Evolutionary conservation across 2,329 filamentous ascomycete species (phyloP).

Genomic region (Talaromyces sp.): DNA sequence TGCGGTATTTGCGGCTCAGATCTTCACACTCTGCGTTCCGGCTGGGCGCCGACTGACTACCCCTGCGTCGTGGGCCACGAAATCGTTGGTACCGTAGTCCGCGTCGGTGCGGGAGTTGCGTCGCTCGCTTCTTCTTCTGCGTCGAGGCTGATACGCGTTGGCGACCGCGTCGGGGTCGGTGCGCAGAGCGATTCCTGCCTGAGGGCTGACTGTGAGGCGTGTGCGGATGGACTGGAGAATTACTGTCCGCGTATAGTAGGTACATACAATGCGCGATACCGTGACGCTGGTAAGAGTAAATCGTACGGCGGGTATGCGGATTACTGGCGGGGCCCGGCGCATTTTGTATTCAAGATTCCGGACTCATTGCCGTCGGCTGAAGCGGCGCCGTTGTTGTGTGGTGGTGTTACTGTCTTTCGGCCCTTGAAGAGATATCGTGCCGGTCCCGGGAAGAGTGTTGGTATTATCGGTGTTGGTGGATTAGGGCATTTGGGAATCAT

Average conservation of each 20-base stretch:
- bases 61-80: slow-evolving; percentile 61
- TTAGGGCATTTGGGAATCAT: slow-evolving; percentile 68
- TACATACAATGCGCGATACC: slow-evolving; percentile 37
- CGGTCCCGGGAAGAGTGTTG: slow-evolving; percentile 65
- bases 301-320: slow-evolving; percentile 34
- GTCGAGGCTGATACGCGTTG: slow-evolving; percentile 49
- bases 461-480: slow-evolving; percentile 67
- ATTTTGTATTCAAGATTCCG: slow-evolving; percentile 39
- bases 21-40: slow-evolving; percentile 57
- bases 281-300: slow-evolving; percentile 30
- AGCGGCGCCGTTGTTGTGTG: slow-evolving; percentile 38
- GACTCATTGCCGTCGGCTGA: slow-evolving; percentile 29
- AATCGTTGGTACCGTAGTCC: slow-evolving; percentile 59
- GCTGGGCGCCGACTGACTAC: slow-evolving; percentile 41
- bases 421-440: slow-evolving; percentile 58
- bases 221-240: slow-evolving; percentile 37
- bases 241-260: slow-evolving; percentile 38
- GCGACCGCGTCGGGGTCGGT: slow-evolving; percentile 63
- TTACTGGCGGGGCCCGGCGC: slow-evolving; percentile 33
- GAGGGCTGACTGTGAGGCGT: slow-evolving; percentile 40
- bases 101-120: slow-evolving; percentile 47
- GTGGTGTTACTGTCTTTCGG: slow-evolving; percentile 44
- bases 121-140: background rate
- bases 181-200: slow-evolving; percentile 58
- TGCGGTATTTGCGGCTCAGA: slow-evolving; percentile 66